Evolutionary conservation across 306 rosid genomes (phyloP).

Genomic region (Biancaea sappan): DNA sequence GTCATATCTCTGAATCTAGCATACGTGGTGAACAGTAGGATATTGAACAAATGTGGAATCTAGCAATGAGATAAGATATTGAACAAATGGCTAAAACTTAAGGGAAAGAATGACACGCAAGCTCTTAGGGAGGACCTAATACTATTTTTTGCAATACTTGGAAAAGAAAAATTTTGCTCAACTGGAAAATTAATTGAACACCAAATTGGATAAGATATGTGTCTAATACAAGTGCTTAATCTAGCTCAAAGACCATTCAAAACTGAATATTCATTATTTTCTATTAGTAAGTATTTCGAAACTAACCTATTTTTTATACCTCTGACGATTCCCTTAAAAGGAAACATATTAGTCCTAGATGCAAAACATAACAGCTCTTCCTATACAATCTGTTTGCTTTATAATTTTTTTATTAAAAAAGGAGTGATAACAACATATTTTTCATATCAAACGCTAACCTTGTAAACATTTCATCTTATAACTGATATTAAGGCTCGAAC

Average conservation of each 20-base stretch:
- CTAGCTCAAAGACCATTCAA: not conserved
- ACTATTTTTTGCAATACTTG: not conserved
- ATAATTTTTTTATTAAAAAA: too few relatives aligned
- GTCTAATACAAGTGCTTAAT: slow-evolving; percentile 17
- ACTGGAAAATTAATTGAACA: not conserved
- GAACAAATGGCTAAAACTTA: slow-evolving; percentile 5
- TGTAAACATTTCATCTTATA: too few relatives aligned
- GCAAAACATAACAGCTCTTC: too few relatives aligned
- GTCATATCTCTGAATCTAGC: too few relatives aligned
- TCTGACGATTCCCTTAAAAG: not conserved
- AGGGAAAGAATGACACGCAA: slow-evolving; percentile 12
- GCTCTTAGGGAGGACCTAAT: not conserved
- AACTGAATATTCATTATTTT: slow-evolving; percentile 22
- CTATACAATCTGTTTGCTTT: too few relatives aligned
- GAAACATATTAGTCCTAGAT: not conserved
- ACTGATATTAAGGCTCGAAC: too few relatives aligned
- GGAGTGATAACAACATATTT: too few relatives aligned
- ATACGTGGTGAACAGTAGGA: too few relatives aligned
- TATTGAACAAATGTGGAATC: too few relatives aligned
- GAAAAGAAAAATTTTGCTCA: not conserved
- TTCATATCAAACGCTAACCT: too few relatives aligned
- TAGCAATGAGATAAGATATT: slow-evolving; percentile 13
- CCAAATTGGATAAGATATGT: slow-evolving; percentile 7
- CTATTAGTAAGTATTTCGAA: slow-evolving; percentile 4
- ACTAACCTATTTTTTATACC: not conserved